Percentiles rank a stretch among this genome's conserved stretches.
phyloP scores from a whole-genome alignment of 768 basidiomycete species.

The Amanita inopinata region DNA sequence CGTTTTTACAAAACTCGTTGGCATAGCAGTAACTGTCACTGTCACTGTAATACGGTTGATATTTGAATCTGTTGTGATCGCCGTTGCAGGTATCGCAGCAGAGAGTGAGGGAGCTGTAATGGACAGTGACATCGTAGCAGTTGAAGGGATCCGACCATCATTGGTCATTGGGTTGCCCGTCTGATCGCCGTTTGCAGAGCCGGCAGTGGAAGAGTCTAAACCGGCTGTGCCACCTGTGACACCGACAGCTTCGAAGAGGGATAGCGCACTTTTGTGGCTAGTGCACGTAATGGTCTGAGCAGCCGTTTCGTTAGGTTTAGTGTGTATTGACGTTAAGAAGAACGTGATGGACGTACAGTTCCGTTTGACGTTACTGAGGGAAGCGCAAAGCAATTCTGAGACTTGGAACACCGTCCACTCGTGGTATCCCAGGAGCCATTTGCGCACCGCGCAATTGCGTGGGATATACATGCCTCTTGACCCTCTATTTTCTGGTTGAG shows the following conservation, averaged over 20 bases:
- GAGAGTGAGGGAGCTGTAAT: conserved; percentile 8
- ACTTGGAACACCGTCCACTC: conserved; percentile 23
- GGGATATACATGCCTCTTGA: conserved; percentile 34
- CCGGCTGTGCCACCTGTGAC: conserved; percentile 31
- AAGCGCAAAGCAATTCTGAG: conserved; percentile 40
- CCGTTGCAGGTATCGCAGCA: background rate
- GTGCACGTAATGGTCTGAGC: conserved; percentile 42
- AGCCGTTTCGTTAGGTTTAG: too few species aligned
- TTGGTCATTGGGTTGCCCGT: conserved; percentile 1
- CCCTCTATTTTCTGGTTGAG: conserved; percentile 22
- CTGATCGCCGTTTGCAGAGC: conserved; percentile 5
- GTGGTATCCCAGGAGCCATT: conserved; percentile 30
- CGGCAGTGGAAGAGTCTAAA: conserved; percentile 14
- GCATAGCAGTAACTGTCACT: conserved; percentile 19
- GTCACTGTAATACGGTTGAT: conserved; percentile 17
- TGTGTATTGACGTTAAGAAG: background rate
- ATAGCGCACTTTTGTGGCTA: conserved; percentile 34
- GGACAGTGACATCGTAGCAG: background rate
- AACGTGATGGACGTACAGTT: conserved; percentile 27
- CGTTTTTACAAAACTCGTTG: conserved; percentile 17
- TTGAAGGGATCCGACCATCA: background rate
- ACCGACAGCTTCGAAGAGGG: conserved; percentile 37
- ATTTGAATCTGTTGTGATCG: conserved; percentile 8
- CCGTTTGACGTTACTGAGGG: conserved; percentile 34
- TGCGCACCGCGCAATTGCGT: conserved; percentile 30